Evolutionary conservation across 768 basidiomycete genomes (phyloP), one percentile per base, ranked within the genome.

Genomic region (Pleurotus sapidus): DNA sequence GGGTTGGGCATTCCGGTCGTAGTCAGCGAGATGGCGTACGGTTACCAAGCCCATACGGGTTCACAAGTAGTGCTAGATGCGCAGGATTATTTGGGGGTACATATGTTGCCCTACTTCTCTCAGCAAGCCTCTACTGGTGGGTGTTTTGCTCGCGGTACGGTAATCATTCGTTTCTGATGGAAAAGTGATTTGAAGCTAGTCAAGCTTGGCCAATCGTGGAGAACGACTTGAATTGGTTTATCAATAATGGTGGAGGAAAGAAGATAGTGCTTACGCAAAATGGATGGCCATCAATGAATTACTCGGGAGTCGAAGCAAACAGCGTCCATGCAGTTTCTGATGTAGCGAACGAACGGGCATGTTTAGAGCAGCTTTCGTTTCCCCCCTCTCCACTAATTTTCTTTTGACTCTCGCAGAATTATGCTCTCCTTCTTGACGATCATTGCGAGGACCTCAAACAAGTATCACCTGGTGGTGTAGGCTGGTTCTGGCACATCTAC

Each of bases 401-500:
- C 9, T 38, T 6, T 37, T n/a, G 8, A 4, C 37, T 23, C 43
- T 5, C 49, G 15, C 60, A 88, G 81, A 79, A 77, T 55, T 91
- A 90, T 64, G 89, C 75, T 59, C 69, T 70, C 18, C 67, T 91
- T 9, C 78, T 91, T 12, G 87, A 92, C 61, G 67, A 72, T 1
- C 79, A 86, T 53, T 91, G 89, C 64, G 64, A 72, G 8, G 77
- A 83, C 62, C 75, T 91, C 64, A 91, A 91, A 70, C 63, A 60
- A 0, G 80, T 81, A 23, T 66, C 70, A 15, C 79, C 79, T 3
- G 87, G 88, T 17, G 88, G 88, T 24, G 72, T 91, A 27, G 88
- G 89, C 9, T 91, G 89, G 89, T 92, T 92, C 63, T 87, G 86
- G 30, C 89, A 91, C 65, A 84, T 90, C 53, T 91, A 90, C 64